phyloP scores from a whole-genome alignment of 345 rosid genomes.

The Trapa bicornis region DNA sequence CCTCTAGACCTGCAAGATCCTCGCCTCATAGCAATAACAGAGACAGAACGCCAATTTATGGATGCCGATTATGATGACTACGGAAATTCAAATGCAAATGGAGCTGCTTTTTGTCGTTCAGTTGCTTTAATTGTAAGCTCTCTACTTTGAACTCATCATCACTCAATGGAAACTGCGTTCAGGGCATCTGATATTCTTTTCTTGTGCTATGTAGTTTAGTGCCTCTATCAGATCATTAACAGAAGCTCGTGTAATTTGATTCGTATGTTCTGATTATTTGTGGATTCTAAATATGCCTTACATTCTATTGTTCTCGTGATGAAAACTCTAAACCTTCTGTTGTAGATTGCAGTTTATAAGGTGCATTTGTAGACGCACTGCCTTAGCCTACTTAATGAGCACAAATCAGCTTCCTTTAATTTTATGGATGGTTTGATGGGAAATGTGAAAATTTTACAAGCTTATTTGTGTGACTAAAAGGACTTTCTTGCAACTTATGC shows the following conservation, averaged over 20 bases:
- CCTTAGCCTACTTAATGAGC: no score
- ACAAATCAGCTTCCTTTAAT: no score
- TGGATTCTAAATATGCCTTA: no score
- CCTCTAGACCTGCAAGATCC: constrained; percentile 70
- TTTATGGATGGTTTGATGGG: no score
- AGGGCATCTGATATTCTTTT: neutral
- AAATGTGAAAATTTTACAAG: no score
- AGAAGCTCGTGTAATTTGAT: neutral
- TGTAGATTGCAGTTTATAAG: no score
- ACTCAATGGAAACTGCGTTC: neutral
- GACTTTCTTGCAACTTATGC: neutral
- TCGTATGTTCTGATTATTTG: no score
- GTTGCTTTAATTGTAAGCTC: constrained; percentile 68
- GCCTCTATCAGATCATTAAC: neutral
- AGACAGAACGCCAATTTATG: constrained; percentile 85
- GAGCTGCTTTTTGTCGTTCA: constrained; percentile 89
- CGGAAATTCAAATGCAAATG: constrained; percentile 61
- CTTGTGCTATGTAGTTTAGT: neutral
- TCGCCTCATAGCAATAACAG: constrained; percentile 74
- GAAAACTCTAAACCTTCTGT: no score
- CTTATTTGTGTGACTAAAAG: no score
- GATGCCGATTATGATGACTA: constrained; percentile 82
- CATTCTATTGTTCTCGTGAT: no score
- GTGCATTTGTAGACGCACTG: no score
- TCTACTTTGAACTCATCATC: neutral